Evolutionary conservation across 2,329 filamentous ascomycete genomes (phyloP).

Genomic region (Zalaria sp.): DNA sequence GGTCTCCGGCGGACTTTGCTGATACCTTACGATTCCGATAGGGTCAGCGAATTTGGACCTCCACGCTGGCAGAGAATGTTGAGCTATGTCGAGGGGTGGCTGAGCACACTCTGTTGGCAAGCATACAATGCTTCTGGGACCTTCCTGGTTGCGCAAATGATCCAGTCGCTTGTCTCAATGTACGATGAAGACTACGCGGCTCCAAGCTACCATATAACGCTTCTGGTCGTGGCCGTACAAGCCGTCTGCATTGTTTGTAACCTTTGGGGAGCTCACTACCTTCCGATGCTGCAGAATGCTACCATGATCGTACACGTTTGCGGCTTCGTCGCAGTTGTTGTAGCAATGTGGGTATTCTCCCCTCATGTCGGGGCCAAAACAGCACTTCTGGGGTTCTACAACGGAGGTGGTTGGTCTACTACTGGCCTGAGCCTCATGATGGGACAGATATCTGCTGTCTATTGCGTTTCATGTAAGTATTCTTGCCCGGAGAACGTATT

Average conservation of each 20-base stretch:
- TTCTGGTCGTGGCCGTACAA: slow-evolving; percentile 2
- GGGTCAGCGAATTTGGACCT: slow-evolving; percentile 5
- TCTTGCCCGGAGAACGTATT: background rate
- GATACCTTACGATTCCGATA: background rate
- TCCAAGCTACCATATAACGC: slow-evolving; percentile 1
- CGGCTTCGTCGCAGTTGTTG: slow-evolving; percentile 19
- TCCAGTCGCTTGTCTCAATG: slow-evolving; percentile 2
- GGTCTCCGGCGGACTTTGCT: background rate
- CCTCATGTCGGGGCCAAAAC: slow-evolving; percentile 12
- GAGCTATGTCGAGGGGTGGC: slow-evolving; percentile 4
- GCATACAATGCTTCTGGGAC: slow-evolving; percentile 1
- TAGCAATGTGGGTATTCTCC: slow-evolving; percentile 11
- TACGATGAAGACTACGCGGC: slow-evolving; percentile 1
- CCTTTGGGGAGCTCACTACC: slow-evolving; percentile 2
- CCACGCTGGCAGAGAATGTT: slow-evolving; percentile 2
- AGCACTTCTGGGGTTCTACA: slow-evolving; percentile 24
- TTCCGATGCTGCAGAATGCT: slow-evolving; percentile 18
- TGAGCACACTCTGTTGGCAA: slow-evolving; percentile 4
- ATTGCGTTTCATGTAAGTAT: slow-evolving; percentile 10
- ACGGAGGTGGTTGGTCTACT: slow-evolving; percentile 23
- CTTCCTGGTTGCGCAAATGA: slow-evolving; percentile 2
- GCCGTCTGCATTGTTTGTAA: slow-evolving; percentile 3
- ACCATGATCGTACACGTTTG: slow-evolving; percentile 24
- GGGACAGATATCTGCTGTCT: slow-evolving; percentile 17
- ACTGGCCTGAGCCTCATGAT: slow-evolving; percentile 17